phyloP scores from a whole-genome alignment of 1,284 basidiomycete species.

The Leccinum huronense region DNA sequence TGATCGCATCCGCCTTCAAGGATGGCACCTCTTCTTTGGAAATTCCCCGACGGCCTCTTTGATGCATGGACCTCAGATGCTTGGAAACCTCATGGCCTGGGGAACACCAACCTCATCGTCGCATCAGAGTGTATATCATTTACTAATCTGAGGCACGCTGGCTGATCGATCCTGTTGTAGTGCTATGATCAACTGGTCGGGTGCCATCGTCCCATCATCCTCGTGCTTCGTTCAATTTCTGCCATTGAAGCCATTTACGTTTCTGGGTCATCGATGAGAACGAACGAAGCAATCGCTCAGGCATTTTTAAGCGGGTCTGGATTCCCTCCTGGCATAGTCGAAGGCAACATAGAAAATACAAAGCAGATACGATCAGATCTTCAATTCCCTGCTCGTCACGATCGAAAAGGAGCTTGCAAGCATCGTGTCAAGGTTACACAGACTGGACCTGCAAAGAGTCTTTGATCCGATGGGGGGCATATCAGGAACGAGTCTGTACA shows the following conservation, averaged over 20 bases:
- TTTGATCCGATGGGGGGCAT: too few relatives aligned
- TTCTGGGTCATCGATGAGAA: conserved; percentile 72
- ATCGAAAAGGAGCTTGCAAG: conserved; percentile 44
- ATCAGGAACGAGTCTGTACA: conserved; percentile 55
- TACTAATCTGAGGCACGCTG: too few relatives aligned
- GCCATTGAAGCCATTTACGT: conserved; percentile 84
- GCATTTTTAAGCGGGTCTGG: conserved; percentile 69
- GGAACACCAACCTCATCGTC: too few relatives aligned
- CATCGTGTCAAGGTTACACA: conserved; percentile 79
- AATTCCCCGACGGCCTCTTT: too few relatives aligned
- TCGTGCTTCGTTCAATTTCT: conserved; percentile 79
- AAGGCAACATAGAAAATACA: conserved; percentile 74
- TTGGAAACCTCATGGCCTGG: too few relatives aligned
- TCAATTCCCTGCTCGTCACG: conserved; percentile 60
- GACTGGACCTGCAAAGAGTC: conserved; percentile 74
- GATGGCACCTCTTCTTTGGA: too few relatives aligned
- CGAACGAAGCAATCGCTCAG: conserved; percentile 76
- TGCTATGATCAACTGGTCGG: too few relatives aligned
- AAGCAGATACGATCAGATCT: conserved; percentile 58
- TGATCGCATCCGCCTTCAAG: too few relatives aligned
- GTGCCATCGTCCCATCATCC: conserved; percentile 37
- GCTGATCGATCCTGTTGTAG: too few relatives aligned
- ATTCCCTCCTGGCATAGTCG: conserved; percentile 68
- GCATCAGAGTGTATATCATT: too few relatives aligned
- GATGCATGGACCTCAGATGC: too few relatives aligned